Percentiles rank a stretch among this genome's conserved stretches.
Conservation (phyloP, 495 filamentous ascomycete genomes). For the Corynascus novoguineensis region DNA sequence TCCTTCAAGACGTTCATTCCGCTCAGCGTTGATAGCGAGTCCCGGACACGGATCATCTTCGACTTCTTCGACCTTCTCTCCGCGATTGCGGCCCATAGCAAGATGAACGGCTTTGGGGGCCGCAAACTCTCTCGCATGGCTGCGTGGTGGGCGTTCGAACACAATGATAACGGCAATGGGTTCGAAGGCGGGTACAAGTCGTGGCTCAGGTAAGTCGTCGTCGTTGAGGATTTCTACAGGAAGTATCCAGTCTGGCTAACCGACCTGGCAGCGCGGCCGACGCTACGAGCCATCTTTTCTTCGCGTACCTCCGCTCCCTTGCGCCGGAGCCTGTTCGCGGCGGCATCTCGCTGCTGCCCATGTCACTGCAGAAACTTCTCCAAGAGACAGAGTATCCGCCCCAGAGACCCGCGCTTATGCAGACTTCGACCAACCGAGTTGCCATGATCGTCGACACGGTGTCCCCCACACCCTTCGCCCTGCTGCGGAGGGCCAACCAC, state of each 20-base stretch:
- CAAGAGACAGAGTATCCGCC: slow-evolving; percentile 95
- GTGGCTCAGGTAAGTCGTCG: slow-evolving; percentile 53
- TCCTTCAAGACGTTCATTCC: slow-evolving; percentile 96
- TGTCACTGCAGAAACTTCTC: slow-evolving; percentile 82
- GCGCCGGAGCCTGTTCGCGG: slow-evolving; percentile 69
- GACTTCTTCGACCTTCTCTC: slow-evolving; percentile 94
- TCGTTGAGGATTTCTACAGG: neutral
- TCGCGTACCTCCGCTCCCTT: slow-evolving; percentile 88
- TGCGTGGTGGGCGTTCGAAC: slow-evolving; percentile 98
- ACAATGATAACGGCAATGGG: slow-evolving; percentile 76
- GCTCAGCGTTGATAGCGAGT: slow-evolving; percentile 82
- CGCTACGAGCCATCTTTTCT: slow-evolving; percentile 94
- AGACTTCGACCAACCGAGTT: slow-evolving; percentile 77
- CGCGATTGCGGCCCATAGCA: slow-evolving; percentile 72
- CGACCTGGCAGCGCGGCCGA: slow-evolving; percentile 69
- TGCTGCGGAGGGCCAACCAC: slow-evolving; percentile 85
- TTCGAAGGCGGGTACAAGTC: slow-evolving; percentile 91
- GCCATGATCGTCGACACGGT: slow-evolving; percentile 96
- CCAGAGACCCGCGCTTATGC: slow-evolving; percentile 67
- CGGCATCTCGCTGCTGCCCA: slow-evolving; percentile 76
- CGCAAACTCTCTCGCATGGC: slow-evolving; percentile 92
- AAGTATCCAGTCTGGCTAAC: slow-evolving; percentile 6
- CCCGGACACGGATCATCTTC: slow-evolving; percentile 83
- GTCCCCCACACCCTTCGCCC: slow-evolving; percentile 87
- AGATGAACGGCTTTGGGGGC: slow-evolving; percentile 88